These are phyloP conservation scores for Sanghuangporus sanghuang DNA, from an alignment of 1,284 basidiomycete species.

Conservation along the genomic window DNA sequence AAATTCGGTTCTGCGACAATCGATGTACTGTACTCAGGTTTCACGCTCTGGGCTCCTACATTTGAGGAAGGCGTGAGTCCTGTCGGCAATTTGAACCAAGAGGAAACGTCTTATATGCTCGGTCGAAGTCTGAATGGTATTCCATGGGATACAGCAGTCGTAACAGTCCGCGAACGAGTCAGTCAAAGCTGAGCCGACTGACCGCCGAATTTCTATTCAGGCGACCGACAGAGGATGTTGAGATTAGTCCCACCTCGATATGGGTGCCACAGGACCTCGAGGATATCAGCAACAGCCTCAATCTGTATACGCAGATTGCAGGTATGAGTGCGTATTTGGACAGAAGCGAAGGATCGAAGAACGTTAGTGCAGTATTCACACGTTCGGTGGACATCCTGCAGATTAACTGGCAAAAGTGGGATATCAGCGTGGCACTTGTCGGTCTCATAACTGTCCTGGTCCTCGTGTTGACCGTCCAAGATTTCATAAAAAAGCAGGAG, in stretches of 20 bases:
- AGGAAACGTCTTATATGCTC: neutral
- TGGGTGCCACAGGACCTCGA: neutral
- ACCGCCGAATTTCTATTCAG: neutral
- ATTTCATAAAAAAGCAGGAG: neutral
- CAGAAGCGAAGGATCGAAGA: neutral
- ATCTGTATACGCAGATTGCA: neutral
- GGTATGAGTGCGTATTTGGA: neutral
- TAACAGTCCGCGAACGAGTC: neutral
- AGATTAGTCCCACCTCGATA: neutral
- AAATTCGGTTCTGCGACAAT: neutral
- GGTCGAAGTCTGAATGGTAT: neutral
- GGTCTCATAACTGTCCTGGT: neutral
- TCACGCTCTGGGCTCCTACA: neutral
- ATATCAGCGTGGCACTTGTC: neutral
- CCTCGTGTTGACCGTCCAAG: neutral
- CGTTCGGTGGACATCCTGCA: neutral
- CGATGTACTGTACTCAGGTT: neutral
- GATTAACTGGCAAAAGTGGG: neutral
- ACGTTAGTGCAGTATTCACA: neutral
- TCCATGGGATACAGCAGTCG: neutral
- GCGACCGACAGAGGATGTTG: neutral
- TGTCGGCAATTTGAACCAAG: neutral
- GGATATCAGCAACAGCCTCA: neutral
- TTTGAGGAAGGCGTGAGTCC: neutral
- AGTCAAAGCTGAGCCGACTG: neutral